These are phyloP conservation scores for Erysiphe pisi DNA, from an alignment of 2,329 filamentous ascomycete genomes.

Conservation along the genomic window DNA sequence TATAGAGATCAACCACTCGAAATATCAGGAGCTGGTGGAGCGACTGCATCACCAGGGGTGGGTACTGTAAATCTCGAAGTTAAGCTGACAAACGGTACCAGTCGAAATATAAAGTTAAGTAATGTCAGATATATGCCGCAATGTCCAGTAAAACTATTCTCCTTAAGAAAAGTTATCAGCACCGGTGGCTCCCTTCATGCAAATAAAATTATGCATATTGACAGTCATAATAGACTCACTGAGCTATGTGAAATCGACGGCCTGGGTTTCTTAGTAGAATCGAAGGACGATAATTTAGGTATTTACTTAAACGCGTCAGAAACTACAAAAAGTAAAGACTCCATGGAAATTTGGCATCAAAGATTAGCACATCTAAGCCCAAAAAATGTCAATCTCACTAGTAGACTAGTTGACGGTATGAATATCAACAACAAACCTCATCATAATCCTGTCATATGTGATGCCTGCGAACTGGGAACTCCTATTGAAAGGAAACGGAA, in stretches of 20 bases:
- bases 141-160: slow-evolving; percentile 25
- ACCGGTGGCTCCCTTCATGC: slow-evolving; percentile 17
- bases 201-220: slow-evolving; percentile 22
- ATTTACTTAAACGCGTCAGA: background rate
- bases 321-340: background rate
- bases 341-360: slow-evolving; percentile 15
- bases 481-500: background rate
- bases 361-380: background rate
- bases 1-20: background rate
- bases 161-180: background rate
- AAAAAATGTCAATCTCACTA: background rate
- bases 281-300: background rate
- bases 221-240: background rate
- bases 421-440: too few relatives aligned
- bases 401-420: background rate
- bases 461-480: slow-evolving; percentile 11
- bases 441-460: too few relatives aligned
- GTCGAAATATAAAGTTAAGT: background rate
- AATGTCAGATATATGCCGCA: slow-evolving; percentile 19
- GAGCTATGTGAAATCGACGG: slow-evolving; percentile 3
- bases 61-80: slow-evolving; percentile 6
- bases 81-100: background rate
- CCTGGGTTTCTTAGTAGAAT: background rate
- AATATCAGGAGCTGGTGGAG: background rate
- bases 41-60: background rate